Conservation (phyloP, 176 grass and related monocot genomes). For the Cymbopogon citratus region DNA sequence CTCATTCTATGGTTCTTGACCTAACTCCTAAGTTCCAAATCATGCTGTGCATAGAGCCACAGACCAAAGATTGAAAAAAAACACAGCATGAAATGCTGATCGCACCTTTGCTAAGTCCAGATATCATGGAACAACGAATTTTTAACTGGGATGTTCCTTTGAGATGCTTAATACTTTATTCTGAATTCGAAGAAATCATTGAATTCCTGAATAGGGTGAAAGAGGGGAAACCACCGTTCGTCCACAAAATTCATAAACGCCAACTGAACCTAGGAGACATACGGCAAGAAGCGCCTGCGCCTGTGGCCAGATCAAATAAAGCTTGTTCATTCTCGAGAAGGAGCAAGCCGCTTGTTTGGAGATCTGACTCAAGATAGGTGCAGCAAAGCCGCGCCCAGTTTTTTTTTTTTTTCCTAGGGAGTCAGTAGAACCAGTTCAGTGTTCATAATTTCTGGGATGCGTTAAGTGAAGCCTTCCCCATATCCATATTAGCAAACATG, state of each 20-base stretch:
- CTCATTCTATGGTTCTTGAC: too few species aligned
- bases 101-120: not conserved
- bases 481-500: not conserved
- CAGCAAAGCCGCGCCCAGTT: not conserved
- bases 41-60: too few species aligned
- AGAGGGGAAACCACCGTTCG: not conserved
- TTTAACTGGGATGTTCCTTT: not conserved
- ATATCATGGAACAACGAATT: not conserved
- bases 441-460: not conserved
- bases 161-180: not conserved
- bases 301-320: not conserved
- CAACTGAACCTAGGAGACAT: not conserved
- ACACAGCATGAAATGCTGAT: not conserved
- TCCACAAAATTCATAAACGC: not conserved
- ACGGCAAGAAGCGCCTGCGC: not conserved
- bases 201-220: not conserved
- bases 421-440: not conserved
- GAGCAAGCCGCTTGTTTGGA: not conserved
- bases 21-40: too few species aligned
- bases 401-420: not conserved
- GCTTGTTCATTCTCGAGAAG: not conserved
- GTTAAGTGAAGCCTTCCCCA: not conserved
- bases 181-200: not conserved
- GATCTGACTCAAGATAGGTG: not conserved
- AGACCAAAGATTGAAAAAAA: not conserved